phyloP scores from a whole-genome alignment of 2,329 filamentous ascomycete species.

The Hymenoscyphus repandus region DNA sequence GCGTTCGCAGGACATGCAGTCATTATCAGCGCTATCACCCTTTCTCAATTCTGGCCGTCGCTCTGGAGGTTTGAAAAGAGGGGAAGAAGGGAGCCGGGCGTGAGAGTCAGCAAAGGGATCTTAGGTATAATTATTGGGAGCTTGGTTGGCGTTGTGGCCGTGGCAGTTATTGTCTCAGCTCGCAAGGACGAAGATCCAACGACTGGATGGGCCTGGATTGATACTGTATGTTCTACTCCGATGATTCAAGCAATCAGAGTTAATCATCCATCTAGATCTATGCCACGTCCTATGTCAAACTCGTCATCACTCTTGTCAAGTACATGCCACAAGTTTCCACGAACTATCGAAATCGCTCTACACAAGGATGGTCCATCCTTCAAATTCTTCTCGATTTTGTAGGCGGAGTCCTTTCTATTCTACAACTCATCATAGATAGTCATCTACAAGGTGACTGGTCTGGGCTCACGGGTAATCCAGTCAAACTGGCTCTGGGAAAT shows the following conservation, averaged over 20 bases:
- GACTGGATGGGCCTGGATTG: conserved; percentile 55
- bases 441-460: conserved; percentile 82
- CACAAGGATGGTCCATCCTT: conserved; percentile 79
- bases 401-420: conserved; percentile 75
- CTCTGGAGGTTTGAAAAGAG: conserved; percentile 73
- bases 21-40: conserved; percentile 64
- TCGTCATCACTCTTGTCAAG: conserved; percentile 84
- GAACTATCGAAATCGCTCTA: conserved; percentile 82
- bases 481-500: conserved; percentile 83
- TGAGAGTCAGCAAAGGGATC: conserved; percentile 55
- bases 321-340: conserved; percentile 82
- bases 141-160: conserved; percentile 47
- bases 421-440: conserved; percentile 80
- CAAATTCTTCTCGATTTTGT: conserved; percentile 79
- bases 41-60: conserved; percentile 66
- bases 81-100: conserved; percentile 41
- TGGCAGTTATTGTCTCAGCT: conserved; percentile 40
- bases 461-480: conserved; percentile 83
- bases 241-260: background rate
- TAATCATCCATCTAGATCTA: conserved; percentile 37
- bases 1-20: conserved; percentile 80
- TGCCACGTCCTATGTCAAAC: conserved; percentile 80
- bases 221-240: conserved; percentile 38
- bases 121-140: conserved; percentile 66
- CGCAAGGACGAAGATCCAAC: conserved; percentile 36